These are phyloP conservation scores for Zymoseptoria tritici DNA, from an alignment of 2,329 filamentous ascomycete species.

Conservation along the genomic window DNA sequence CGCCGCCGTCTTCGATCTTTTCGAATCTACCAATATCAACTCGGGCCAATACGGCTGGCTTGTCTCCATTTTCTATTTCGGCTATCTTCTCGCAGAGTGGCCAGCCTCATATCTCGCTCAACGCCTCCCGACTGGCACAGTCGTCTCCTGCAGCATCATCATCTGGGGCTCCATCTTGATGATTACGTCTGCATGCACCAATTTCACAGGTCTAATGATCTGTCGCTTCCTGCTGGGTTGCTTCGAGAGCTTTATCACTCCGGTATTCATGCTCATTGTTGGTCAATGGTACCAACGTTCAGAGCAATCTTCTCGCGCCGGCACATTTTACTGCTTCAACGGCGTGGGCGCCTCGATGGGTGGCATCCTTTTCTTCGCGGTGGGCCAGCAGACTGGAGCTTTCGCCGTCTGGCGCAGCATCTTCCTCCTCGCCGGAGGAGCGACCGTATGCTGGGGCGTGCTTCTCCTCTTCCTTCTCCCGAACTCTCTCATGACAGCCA, in stretches of 20 bases:
- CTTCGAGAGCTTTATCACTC: conserved; percentile 59
- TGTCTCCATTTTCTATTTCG: conserved; percentile 50
- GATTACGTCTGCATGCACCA: conserved; percentile 53
- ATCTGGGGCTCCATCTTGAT: conserved; percentile 56
- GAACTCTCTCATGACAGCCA: conserved; percentile 63
- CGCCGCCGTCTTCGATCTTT: conserved; percentile 50
- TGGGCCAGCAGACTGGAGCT: conserved; percentile 27
- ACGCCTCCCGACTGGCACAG: conserved; percentile 28
- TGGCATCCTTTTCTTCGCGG: conserved; percentile 55
- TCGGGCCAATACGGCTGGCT: conserved; percentile 47
- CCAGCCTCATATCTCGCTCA: conserved; percentile 25
- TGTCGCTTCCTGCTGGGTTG: conserved; percentile 61
- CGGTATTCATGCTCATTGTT: conserved; percentile 23
- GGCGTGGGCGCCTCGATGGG: conserved; percentile 64
- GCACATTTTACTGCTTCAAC: conserved; percentile 65
- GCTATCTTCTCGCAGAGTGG: conserved; percentile 26
- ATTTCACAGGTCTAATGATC: conserved; percentile 52
- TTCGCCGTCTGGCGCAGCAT: conserved; percentile 44
- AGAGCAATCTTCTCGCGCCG: conserved; percentile 35
- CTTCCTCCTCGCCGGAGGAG: conserved; percentile 56
- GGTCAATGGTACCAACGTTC: conserved; percentile 63
- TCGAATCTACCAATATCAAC: conserved; percentile 43
- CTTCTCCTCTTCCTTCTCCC: conserved; percentile 58
- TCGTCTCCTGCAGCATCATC: conserved; percentile 41
- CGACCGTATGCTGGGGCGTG: conserved; percentile 55